Evolutionary conservation across 1,139 yeast genomes (phyloP).

Genomic region (Suhomyces ambrosiae): DNA sequence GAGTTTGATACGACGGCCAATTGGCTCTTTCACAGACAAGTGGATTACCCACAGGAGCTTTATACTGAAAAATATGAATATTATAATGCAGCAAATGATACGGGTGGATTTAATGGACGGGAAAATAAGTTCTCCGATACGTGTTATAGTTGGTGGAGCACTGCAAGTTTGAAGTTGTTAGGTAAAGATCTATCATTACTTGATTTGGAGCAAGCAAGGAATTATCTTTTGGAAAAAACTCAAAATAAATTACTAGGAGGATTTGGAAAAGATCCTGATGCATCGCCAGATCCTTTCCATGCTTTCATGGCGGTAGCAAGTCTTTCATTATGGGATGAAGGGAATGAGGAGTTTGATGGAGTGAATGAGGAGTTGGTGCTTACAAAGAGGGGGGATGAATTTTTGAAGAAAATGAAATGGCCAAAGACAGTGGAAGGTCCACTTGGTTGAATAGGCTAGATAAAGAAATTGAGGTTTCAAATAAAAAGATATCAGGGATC

Average conservation of each 20-base stretch:
- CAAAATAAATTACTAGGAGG: slow-evolving; percentile 78
- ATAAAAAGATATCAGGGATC: no score
- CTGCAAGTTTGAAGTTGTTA: slow-evolving; percentile 58
- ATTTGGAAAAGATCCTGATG: slow-evolving; percentile 66
- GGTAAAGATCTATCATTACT: slow-evolving; percentile 30
- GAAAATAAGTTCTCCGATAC: slow-evolving; percentile 84
- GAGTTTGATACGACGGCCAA: slow-evolving; percentile 38
- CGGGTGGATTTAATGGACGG: slow-evolving; percentile 89
- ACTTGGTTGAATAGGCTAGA: no score
- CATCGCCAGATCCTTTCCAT: slow-evolving; percentile 72
- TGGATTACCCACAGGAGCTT: slow-evolving; percentile 34
- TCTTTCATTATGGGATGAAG: slow-evolving; percentile 44
- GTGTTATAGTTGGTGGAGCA: slow-evolving; percentile 90
- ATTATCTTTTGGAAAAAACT: slow-evolving; percentile 58
- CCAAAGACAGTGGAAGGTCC: not conserved
- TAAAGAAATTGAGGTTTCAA: no score
- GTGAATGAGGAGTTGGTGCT: slow-evolving; percentile 25
- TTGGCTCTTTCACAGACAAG: slow-evolving; percentile 71
- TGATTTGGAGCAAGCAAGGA: slow-evolving; percentile 37
- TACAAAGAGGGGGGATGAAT: slow-evolving; percentile 23
- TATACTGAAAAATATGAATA: slow-evolving; percentile 33
- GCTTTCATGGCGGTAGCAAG: slow-evolving; percentile 63
- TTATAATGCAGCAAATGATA: slow-evolving; percentile 49
- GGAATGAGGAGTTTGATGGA: not conserved
- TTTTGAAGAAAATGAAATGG: slow-evolving; percentile 12